phyloP scores from a whole-genome alignment of 192 early-diverging fungal genomes.

The Cladochytrium replicatum region DNA sequence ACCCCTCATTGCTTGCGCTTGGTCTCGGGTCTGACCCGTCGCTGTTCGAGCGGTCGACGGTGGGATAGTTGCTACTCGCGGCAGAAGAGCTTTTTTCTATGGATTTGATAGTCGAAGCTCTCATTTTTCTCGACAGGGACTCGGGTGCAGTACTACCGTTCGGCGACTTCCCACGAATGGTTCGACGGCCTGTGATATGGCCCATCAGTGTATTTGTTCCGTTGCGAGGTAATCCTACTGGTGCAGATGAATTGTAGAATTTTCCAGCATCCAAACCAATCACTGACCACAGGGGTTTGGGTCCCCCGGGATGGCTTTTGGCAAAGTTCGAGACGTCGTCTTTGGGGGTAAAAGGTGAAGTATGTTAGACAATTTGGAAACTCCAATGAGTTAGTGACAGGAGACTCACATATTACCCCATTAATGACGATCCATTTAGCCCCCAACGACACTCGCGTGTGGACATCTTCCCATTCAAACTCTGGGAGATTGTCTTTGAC shows the following conservation, averaged over 20 bases:
- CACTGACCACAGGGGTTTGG: background rate
- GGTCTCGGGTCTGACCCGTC: no score
- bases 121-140: no score
- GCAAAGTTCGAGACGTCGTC: slow-evolving; percentile 22
- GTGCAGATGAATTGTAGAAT: background rate
- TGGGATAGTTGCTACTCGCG: background rate
- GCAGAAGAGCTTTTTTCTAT: slow-evolving; percentile 14
- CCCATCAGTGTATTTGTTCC: background rate
- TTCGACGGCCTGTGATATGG: background rate
- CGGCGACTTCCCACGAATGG: background rate
- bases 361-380: no score
- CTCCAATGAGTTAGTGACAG: background rate
- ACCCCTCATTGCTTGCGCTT: no score
- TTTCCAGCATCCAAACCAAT: slow-evolving; percentile 16
- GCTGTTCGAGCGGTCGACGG: background rate
- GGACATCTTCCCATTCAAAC: slow-evolving; percentile 26
- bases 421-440: slow-evolving; percentile 31
- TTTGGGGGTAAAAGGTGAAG: background rate
- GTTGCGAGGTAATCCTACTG: no score
- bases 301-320: slow-evolving; percentile 17
- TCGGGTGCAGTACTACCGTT: no score
- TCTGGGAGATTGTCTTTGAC: slow-evolving; percentile 1
- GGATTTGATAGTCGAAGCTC: no score
- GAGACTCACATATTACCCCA: slow-evolving; percentile 20
- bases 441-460: slow-evolving; percentile 17